Evolutionary conservation across 495 filamentous ascomycete species (phyloP).

Genomic region (Xylona heveae): DNA sequence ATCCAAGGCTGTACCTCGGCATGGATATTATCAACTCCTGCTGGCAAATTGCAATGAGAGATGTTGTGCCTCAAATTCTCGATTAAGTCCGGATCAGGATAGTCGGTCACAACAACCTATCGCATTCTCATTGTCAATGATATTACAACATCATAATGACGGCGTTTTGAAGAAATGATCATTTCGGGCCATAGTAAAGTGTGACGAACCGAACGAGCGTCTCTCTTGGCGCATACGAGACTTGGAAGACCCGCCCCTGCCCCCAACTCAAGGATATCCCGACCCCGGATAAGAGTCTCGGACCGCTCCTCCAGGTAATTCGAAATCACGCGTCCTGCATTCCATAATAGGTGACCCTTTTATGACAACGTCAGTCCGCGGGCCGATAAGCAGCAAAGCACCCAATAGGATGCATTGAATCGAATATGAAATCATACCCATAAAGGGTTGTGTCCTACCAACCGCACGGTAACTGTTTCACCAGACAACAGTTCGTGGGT

Average conservation of each 20-base stretch:
- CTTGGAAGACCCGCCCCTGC: constrained; percentile 74
- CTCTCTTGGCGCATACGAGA: constrained; percentile 50
- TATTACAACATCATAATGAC: neutral
- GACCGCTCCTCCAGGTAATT: constrained; percentile 52
- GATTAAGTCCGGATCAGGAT: constrained; percentile 62
- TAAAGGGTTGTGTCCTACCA: constrained; percentile 77
- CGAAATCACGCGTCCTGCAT: constrained; percentile 55
- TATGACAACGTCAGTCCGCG: constrained; percentile 2
- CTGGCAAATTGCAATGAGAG: constrained; percentile 16
- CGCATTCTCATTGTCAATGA: constrained; percentile 3
- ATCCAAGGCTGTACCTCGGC: constrained; percentile 5
- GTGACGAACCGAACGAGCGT: constrained; percentile 21
- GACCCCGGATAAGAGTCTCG: constrained; percentile 27
- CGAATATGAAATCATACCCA: constrained; percentile 33
- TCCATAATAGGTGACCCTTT: constrained; percentile 78
- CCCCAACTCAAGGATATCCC: constrained; percentile 68
- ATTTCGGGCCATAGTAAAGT: neutral
- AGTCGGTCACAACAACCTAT: constrained; percentile 68
- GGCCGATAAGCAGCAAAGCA: neutral
- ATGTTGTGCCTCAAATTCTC: constrained; percentile 58
- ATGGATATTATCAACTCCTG: constrained; percentile 9
- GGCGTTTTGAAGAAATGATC: neutral
- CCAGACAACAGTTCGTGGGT: constrained; percentile 47
- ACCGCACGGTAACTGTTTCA: constrained; percentile 42
- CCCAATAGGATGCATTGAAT: constrained; percentile 2